Evolutionary conservation across 108 stramenopile species (phyloP).

Genomic region (Fragilariopsis cylindrus): DNA sequence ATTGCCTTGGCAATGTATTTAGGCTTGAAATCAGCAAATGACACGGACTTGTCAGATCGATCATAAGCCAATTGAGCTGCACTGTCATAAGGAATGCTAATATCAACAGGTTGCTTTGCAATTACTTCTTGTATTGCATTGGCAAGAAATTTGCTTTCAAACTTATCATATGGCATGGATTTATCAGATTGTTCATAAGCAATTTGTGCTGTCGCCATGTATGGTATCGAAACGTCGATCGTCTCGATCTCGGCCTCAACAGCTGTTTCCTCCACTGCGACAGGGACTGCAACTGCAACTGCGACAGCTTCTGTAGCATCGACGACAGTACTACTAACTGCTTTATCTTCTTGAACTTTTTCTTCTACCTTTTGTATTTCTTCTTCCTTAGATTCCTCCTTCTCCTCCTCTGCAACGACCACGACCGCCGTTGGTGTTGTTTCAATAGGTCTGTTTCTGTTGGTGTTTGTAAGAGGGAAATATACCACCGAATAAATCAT

Average conservation of each 20-base stretch:
- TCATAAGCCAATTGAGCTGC: slow-evolving; percentile 48
- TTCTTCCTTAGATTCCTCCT: background rate
- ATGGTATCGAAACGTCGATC: slow-evolving; percentile 41
- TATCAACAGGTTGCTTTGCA: slow-evolving; percentile 43
- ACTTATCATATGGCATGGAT: slow-evolving; percentile 36
- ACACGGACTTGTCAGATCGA: slow-evolving; percentile 28
- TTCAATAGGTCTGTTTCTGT: no score
- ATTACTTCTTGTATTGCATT: slow-evolving; percentile 37
- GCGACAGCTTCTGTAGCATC: background rate
- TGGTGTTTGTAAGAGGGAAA: no score
- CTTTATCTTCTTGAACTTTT: background rate
- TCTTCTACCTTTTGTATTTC: background rate
- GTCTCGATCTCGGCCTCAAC: background rate
- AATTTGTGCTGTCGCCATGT: slow-evolving; percentile 40
- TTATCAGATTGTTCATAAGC: slow-evolving; percentile 44
- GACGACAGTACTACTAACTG: background rate
- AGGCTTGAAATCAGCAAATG: slow-evolving; percentile 37
- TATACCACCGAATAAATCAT: background rate
- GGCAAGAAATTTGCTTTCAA: slow-evolving; percentile 39
- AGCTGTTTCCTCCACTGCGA: no score
- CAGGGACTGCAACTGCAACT: no score
- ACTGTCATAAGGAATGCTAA: slow-evolving; percentile 48
- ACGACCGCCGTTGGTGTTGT: no score
- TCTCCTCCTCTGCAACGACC: background rate
- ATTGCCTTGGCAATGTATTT: slow-evolving; percentile 44